Conservation (phyloP, 139 green algal species). For the Zygnema cylindricum region DNA sequence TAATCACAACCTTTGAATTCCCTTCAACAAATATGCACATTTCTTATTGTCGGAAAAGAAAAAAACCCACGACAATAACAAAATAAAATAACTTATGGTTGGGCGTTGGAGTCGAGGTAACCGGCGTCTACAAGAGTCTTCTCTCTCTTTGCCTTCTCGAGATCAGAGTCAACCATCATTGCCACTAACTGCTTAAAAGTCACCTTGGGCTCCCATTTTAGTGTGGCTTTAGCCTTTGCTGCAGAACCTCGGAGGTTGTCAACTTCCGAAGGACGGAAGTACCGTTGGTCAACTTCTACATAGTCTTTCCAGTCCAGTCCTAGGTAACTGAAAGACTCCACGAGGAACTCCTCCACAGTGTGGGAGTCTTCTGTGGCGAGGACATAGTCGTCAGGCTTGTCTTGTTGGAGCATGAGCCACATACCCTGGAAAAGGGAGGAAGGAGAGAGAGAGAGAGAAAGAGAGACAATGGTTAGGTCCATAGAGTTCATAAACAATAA, state of each 20-base stretch:
- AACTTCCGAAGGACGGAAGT: constrained; percentile 81
- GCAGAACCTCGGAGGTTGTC: constrained; percentile 76
- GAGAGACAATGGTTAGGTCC: not conserved
- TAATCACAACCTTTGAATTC: no score
- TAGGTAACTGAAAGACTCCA: constrained; percentile 57
- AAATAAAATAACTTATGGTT: no score
- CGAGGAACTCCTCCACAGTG: constrained; percentile 57
- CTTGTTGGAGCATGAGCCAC: constrained; percentile 83
- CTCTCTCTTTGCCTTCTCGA: constrained; percentile 60
- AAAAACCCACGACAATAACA: no score
- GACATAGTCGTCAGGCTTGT: constrained; percentile 76
- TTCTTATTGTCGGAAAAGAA: no score
- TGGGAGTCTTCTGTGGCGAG: constrained; percentile 70
- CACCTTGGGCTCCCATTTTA: constrained; percentile 73
- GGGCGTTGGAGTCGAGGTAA: constrained; percentile 38
- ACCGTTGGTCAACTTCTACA: constrained; percentile 64
- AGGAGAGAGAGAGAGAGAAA: not conserved
- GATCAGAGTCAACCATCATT: constrained; percentile 79
- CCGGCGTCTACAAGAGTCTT: constrained; percentile 52
- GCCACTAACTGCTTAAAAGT: constrained; percentile 69
- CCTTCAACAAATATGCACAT: no score
- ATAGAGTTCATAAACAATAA: not conserved
- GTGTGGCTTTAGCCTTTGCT: constrained; percentile 67
- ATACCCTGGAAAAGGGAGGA: constrained; percentile 57
- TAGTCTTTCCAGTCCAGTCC: constrained; percentile 60